Percentiles rank a stretch among this genome's conserved stretches.
Evolutionary conservation across 1,139 yeast genomes (phyloP).

Genomic region (Blastobotrys malaysiensis): DNA sequence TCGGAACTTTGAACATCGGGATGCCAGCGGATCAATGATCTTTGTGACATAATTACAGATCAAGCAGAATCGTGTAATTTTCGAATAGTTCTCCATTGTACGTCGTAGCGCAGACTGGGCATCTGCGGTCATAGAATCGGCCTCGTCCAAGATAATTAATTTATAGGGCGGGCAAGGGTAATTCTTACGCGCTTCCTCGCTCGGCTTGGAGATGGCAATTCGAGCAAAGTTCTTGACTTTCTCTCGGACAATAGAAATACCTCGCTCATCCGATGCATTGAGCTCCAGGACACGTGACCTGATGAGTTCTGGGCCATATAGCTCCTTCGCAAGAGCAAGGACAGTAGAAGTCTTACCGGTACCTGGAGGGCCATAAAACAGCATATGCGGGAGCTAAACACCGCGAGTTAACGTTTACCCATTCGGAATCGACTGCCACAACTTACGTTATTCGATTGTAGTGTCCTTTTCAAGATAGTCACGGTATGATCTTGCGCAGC

Average conservation of each 20-base stretch:
- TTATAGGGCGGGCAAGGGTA: constrained; percentile 61
- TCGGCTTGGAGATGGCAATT: constrained; percentile 75
- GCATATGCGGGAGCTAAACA: constrained; percentile 36
- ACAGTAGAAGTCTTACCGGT: constrained; percentile 95
- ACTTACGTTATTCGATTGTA: constrained; percentile 61
- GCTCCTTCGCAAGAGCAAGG: constrained; percentile 81
- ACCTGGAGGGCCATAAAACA: constrained; percentile 96
- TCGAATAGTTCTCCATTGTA: constrained; percentile 93
- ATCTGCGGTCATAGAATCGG: constrained; percentile 98
- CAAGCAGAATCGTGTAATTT: constrained; percentile 85
- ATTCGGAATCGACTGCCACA: not conserved
- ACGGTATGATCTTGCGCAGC: constrained; percentile 92
- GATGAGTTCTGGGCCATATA: constrained; percentile 83
- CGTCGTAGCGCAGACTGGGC: constrained; percentile 94
- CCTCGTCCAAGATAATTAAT: constrained; percentile 51
- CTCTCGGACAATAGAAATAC: constrained; percentile 78
- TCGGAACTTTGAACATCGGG: constrained; percentile 92
- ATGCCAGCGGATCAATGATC: constrained; percentile 92
- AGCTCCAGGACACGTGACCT: constrained; percentile 87
- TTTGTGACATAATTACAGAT: constrained; percentile 95
- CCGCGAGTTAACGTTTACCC: constrained; percentile 3
- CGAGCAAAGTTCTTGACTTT: constrained; percentile 85
- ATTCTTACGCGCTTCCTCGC: constrained; percentile 55
- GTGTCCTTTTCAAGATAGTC: constrained; percentile 71
- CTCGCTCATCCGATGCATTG: constrained; percentile 82